Base-by-base conservation (phyloP, 495 filamentous ascomycete species). In the Parmelia sp. region DNA sequence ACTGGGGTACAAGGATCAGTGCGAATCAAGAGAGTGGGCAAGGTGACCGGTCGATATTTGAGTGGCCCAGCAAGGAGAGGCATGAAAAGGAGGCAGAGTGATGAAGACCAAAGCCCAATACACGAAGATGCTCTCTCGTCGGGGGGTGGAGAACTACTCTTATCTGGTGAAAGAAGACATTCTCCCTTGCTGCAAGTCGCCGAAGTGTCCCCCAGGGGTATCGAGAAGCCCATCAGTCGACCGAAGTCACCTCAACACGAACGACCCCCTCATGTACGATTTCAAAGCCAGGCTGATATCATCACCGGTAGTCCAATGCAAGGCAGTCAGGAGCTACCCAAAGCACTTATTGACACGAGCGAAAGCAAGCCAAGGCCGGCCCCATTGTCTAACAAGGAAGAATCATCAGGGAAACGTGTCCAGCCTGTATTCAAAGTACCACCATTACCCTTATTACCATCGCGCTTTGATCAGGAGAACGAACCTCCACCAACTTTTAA, bases 401-500 rank as follows among this genome's bases (percentile, higher is more conserved):
- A 74, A 47, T 75, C 77, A 12, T 74, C 76, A 36, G 65, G 65
- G 60, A 67, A 72, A 11, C 75, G 66, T 55, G 72, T 76, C 40
- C 80, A 83, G 53, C 84, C 85, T n/a, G 76, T 81, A 8, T 90
- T 86, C 76, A 88, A 83, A 64, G 77, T 89, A n/a, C 86, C 86
- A 27, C 80, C 83, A 21, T 78, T 84, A 31, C 80, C 82, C 17
- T 71, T 79, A 47, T 64, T 90, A 36, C 85, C 87, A 12, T 83
- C 84, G 3, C 70, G 74, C 35, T 78, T 83, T 56, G 88, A 92
- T 72, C 88, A 95, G 71, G 90, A 95, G 71, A 95, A 94, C 72
- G 88, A 91, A 60, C 84, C 84, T 12, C 90, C 88, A 12, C 84
- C 88, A 27, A 88, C 88, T 0, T 91, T 90, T 78, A 90, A 85